Percentiles rank a stretch among this genome's conserved stretches.
Conservation (phyloP, 371 early-diverging fungal species). For the Mortierella sp. region DNA sequence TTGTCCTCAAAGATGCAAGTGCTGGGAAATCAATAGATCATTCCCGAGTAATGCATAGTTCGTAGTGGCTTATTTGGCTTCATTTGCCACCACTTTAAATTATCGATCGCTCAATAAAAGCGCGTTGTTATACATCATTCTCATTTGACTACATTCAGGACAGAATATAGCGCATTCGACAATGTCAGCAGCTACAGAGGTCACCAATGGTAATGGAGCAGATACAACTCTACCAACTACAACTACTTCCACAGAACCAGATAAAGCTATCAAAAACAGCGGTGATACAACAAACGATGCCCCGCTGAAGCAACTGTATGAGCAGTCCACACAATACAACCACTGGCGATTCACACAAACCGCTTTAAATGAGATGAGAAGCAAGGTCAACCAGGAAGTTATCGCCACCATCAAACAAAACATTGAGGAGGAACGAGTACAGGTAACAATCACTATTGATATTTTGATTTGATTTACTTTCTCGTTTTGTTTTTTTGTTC, state of each 20-base stretch:
- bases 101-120: not conserved
- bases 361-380: slow-evolving; percentile 71
- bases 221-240: not conserved
- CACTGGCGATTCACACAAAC: slow-evolving; percentile 80
- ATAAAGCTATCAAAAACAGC: not conserved
- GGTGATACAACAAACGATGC: slow-evolving; percentile 14
- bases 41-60: not conserved
- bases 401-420: slow-evolving; percentile 69
- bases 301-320: slow-evolving; percentile 47
- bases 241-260: not conserved
- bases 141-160: not conserved
- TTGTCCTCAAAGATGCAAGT: not conserved
- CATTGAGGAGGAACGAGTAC: slow-evolving; percentile 62
- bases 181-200: slow-evolving; percentile 20
- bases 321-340: slow-evolving; percentile 72
- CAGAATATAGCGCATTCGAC: not conserved
- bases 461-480: not conserved
- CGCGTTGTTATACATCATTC: slow-evolving; percentile 6
- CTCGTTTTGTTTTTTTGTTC: not conserved
- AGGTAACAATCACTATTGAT: slow-evolving; percentile 7
- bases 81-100: slow-evolving; percentile 34
- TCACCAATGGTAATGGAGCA: slow-evolving; percentile 10
- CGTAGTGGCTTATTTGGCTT: slow-evolving; percentile 22
- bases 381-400: slow-evolving; percentile 67
- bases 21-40: not conserved